A percentile compares a stretch with the other conserved stretches of the same genome.
Conservation (phyloP, 129 eudicot genomes). For the Tanacetum coccineum region DNA sequence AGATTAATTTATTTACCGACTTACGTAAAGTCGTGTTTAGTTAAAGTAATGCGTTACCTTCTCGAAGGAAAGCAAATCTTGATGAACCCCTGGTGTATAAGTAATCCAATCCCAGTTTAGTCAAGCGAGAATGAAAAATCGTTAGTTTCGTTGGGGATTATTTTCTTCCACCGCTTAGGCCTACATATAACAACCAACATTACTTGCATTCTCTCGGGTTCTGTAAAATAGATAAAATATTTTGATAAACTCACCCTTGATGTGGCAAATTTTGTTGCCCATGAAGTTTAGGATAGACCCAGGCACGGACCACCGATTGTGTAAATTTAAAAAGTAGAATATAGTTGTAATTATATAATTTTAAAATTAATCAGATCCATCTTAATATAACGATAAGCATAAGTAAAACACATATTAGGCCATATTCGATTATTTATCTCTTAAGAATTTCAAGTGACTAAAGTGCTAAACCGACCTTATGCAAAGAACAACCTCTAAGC, state of each 20-base stretch:
- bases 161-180: slow-evolving; percentile 91
- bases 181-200: slow-evolving; percentile 6
- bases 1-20: no score
- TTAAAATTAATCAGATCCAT: slow-evolving; percentile 83
- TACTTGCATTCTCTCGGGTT: not conserved
- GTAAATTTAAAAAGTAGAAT: no score
- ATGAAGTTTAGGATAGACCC: no score
- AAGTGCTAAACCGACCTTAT: no score
- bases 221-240: not conserved
- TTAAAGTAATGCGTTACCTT: slow-evolving; percentile 45
- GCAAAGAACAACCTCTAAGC: no score
- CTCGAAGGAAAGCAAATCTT: slow-evolving; percentile 65
- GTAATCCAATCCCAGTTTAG: slow-evolving; percentile 83
- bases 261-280: no score
- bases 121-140: slow-evolving; percentile 67
- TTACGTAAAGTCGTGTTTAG: not conserved
- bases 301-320: slow-evolving; percentile 81
- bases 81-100: slow-evolving; percentile 54
- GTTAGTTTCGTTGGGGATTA: no score
- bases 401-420: not conserved
- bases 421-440: not conserved
- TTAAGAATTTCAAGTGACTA: no score
- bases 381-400: slow-evolving; percentile 24
- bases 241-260: slow-evolving; percentile 40
- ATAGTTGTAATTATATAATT: no score